Evolutionary conservation across 805 yeast species (phyloP).

Genomic region (Zygosaccharomyces kombuchaensis): DNA sequence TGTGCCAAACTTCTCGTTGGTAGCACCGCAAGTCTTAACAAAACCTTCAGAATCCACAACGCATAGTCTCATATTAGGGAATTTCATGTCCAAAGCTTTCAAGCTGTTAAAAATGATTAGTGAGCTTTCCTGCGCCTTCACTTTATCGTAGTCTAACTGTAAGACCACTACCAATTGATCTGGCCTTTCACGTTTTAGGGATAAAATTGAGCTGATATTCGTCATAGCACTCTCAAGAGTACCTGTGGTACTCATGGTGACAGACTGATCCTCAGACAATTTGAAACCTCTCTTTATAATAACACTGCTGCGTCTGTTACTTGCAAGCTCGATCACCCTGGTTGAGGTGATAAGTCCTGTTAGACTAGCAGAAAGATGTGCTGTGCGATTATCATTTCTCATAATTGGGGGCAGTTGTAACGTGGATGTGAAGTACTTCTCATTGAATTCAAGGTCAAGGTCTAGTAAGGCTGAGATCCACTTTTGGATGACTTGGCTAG

Average conservation of each 20-base stretch:
- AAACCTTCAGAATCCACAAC: slow-evolving; percentile 21
- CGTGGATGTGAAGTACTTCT: slow-evolving; percentile 32
- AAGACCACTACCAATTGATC: slow-evolving; percentile 25
- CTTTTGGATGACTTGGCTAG: slow-evolving; percentile 35
- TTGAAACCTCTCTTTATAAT: slow-evolving; percentile 24
- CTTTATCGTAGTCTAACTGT: slow-evolving; percentile 25
- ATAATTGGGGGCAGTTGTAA: slow-evolving; percentile 24
- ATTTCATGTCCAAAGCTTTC: slow-evolving; percentile 22
- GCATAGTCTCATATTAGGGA: slow-evolving; percentile 18
- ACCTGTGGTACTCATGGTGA: slow-evolving; percentile 1
- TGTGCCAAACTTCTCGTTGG: slow-evolving; percentile 1
- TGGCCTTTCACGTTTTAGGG: slow-evolving; percentile 28
- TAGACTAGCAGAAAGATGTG: slow-evolving; percentile 9
- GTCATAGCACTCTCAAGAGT: slow-evolving; percentile 24
- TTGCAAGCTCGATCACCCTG: slow-evolving; percentile 19
- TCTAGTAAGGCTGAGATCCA: slow-evolving; percentile 41
- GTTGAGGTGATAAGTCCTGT: slow-evolving; percentile 20
- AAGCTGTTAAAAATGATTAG: slow-evolving; percentile 22
- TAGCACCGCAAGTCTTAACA: slow-evolving; percentile 11
- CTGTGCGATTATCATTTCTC: slow-evolving; percentile 4
- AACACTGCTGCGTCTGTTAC: slow-evolving; percentile 19
- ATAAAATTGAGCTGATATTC: slow-evolving; percentile 28
- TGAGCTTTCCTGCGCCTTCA: slow-evolving; percentile 11
- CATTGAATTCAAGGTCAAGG: slow-evolving; percentile 30
- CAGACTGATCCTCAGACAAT: slow-evolving; percentile 6